Percentiles rank a stretch among this genome's conserved stretches.
phyloP scores from a whole-genome alignment of 169 alveolate genomes.

The Cystoisospora suis region DNA sequence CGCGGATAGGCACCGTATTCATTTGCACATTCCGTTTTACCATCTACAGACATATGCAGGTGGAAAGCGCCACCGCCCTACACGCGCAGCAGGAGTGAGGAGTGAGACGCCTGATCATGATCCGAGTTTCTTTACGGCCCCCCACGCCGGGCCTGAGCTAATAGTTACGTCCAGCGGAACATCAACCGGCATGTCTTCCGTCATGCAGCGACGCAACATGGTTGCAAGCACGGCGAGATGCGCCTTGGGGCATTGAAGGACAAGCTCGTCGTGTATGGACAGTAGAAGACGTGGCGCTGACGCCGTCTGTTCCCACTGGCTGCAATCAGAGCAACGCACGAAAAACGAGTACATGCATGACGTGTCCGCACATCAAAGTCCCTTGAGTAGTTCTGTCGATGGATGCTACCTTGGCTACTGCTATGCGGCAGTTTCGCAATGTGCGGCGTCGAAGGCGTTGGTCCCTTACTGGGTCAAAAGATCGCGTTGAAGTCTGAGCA shows the following conservation, averaged over 20 bases:
- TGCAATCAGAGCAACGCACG: not conserved
- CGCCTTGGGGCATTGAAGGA: slow-evolving; percentile 24
- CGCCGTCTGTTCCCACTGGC: not conserved
- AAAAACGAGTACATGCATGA: not conserved
- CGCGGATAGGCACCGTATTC: too few relatives aligned
- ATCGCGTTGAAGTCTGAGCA: slow-evolving; percentile 51
- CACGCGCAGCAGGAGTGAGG: not conserved
- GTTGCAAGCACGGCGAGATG: not conserved
- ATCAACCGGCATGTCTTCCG: not conserved
- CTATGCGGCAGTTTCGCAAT: too few relatives aligned
- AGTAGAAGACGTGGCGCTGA: slow-evolving; percentile 47
- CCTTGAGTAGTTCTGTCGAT: too few relatives aligned
- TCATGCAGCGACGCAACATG: slow-evolving; percentile 1
- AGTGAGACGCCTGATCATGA: not conserved
- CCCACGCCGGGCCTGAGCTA: slow-evolving; percentile 32
- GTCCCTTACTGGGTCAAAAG: slow-evolving; percentile 20
- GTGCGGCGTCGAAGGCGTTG: too few relatives aligned
- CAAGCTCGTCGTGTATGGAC: slow-evolving; percentile 64
- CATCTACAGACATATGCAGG: not conserved
- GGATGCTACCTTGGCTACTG: too few relatives aligned
- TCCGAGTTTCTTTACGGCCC: not conserved
- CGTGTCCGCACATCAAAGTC: too few relatives aligned
- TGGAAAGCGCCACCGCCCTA: not conserved
- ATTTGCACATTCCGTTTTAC: not conserved
- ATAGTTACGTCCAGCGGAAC: slow-evolving; percentile 45